Conservation (phyloP, 2,329 filamentous ascomycete genomes). For the Plectosphaerella cucumerina region DNA sequence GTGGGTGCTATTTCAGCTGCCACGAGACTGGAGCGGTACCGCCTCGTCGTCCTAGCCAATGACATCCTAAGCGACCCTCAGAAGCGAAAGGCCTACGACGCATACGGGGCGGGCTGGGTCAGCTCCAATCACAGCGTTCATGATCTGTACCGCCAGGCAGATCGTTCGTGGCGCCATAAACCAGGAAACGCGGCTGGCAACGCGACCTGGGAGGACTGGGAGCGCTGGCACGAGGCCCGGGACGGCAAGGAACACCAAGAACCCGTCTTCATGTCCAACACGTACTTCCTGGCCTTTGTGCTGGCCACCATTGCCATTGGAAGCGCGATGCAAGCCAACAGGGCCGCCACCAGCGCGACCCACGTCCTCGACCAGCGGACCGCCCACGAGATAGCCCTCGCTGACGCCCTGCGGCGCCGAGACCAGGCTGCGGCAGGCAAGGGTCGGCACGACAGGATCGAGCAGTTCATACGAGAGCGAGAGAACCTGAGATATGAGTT, state of each 20-base stretch:
- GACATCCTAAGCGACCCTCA: slow-evolving; percentile 77
- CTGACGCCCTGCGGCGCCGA: slow-evolving; percentile 51
- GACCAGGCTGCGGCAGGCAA: slow-evolving; percentile 47
- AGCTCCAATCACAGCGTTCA: slow-evolving; percentile 50
- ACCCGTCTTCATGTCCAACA: slow-evolving; percentile 70
- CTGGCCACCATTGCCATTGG: slow-evolving; percentile 61
- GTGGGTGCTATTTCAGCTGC: slow-evolving; percentile 38
- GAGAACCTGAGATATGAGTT: slow-evolving; percentile 42
- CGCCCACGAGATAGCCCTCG: slow-evolving; percentile 62
- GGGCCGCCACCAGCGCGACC: slow-evolving; percentile 59
- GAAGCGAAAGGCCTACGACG: slow-evolving; percentile 79
- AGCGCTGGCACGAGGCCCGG: slow-evolving; percentile 65
- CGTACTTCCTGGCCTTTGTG: slow-evolving; percentile 71
- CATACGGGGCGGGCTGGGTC: slow-evolving; percentile 76
- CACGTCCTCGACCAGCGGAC: slow-evolving; percentile 63
- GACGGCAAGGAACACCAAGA: slow-evolving; percentile 40
- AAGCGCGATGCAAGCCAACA: slow-evolving; percentile 66
- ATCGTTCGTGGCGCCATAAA: slow-evolving; percentile 44
- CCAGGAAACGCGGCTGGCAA: slow-evolving; percentile 57
- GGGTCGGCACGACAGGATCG: slow-evolving; percentile 63
- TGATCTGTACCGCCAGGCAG: slow-evolving; percentile 31
- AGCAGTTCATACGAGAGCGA: slow-evolving; percentile 71
- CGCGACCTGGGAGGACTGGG: slow-evolving; percentile 98
- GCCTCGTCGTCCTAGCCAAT: slow-evolving; percentile 82
- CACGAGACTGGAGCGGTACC: slow-evolving; percentile 80